Conservation (phyloP, 805 yeast species). For the Scheffersomyces ergatensis region DNA sequence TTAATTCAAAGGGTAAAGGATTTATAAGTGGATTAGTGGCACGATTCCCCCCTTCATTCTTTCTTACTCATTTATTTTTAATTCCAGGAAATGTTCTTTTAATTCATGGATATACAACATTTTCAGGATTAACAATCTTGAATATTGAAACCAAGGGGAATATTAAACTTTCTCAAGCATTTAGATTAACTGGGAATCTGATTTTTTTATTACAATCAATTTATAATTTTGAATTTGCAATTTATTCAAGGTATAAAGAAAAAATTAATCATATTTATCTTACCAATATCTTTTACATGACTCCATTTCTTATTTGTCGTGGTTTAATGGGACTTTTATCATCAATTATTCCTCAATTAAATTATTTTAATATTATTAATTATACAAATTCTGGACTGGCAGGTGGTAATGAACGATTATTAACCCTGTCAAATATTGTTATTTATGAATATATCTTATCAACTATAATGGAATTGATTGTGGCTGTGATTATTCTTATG, state of each 20-base stretch:
- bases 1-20: background rate
- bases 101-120: conserved; percentile 29
- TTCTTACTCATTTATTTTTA: conserved; percentile 22
- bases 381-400: conserved; percentile 21
- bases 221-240: conserved; percentile 15
- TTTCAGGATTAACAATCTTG: conserved; percentile 18
- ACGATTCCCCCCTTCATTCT: conserved; percentile 2
- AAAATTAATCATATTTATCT: conserved; percentile 16
- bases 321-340: conserved; percentile 36
- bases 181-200: conserved; percentile 32
- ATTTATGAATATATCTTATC: conserved; percentile 33
- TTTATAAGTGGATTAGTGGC: conserved; percentile 1
- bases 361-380: conserved; percentile 27
- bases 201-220: conserved; percentile 24
- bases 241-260: conserved; percentile 15
- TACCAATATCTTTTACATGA: conserved; percentile 17
- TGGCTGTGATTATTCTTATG: conserved; percentile 10
- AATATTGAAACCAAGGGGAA: conserved; percentile 9
- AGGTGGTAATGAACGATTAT: too few relatives aligned
- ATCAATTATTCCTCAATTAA: conserved; percentile 28
- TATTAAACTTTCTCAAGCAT: conserved; percentile 18
- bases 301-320: conserved; percentile 31
- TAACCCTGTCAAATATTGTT: conserved; percentile 20
- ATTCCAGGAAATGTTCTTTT: conserved; percentile 32
- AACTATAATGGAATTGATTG: conserved; percentile 33